phyloP scores from a whole-genome alignment of 371 early-diverging fungal species.

The Coemansia sp. region DNA sequence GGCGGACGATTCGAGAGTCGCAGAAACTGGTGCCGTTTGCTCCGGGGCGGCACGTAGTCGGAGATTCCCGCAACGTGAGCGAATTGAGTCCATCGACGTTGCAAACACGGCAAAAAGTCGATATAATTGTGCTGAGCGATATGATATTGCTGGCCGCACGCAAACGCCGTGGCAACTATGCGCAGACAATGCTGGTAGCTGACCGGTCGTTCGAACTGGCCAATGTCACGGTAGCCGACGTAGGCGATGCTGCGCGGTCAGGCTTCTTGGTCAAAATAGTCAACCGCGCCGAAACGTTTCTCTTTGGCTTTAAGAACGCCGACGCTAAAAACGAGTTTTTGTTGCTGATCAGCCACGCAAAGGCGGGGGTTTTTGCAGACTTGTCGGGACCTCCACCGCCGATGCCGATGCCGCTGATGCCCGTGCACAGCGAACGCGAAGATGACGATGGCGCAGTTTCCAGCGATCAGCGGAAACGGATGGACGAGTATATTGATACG shows the following conservation, averaged over 20 bases:
- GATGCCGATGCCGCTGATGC: neutral
- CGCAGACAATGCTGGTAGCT: slow-evolving; percentile 71
- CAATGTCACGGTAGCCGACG: slow-evolving; percentile 76
- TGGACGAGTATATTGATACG: slow-evolving; percentile 64
- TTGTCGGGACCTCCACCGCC: slow-evolving; percentile 12
- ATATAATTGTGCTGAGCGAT: slow-evolving; percentile 78
- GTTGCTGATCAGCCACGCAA: slow-evolving; percentile 63
- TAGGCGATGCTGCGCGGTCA: slow-evolving; percentile 74
- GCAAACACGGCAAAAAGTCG: slow-evolving; percentile 73
- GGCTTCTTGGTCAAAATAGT: slow-evolving; percentile 70
- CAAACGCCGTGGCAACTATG: slow-evolving; percentile 69
- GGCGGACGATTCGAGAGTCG: slow-evolving; percentile 50
- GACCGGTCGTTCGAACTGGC: slow-evolving; percentile 74
- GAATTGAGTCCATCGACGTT: slow-evolving; percentile 76
- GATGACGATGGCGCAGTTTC: neutral
- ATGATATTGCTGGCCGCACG: slow-evolving; percentile 72
- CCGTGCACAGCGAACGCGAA: neutral
- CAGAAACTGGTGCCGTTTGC: slow-evolving; percentile 75
- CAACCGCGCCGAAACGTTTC: slow-evolving; percentile 69
- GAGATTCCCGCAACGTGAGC: slow-evolving; percentile 71
- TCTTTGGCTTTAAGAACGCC: slow-evolving; percentile 69
- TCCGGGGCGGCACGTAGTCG: slow-evolving; percentile 72
- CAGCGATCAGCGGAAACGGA: neutral
- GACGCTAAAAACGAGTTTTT: slow-evolving; percentile 75
- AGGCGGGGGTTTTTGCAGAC: slow-evolving; percentile 41